A percentile compares a stretch with the other conserved stretches of the same genome.
Conservation (phyloP, 495 filamentous ascomycete species). For the Talaromyces trachyspermus region DNA sequence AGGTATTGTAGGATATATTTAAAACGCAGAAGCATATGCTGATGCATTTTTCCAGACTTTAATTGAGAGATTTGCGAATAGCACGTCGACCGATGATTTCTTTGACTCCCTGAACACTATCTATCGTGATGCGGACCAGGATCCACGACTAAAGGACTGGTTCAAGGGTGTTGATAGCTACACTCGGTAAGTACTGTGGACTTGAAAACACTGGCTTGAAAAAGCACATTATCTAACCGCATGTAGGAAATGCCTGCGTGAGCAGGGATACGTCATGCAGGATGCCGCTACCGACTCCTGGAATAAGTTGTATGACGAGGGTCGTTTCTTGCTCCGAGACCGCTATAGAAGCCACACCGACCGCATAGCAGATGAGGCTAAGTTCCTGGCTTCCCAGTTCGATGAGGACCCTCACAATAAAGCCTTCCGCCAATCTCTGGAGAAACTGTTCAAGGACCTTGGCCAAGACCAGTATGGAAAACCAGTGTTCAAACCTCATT, state of each 20-base stretch:
- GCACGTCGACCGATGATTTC: constrained; percentile 78
- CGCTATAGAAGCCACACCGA: constrained; percentile 85
- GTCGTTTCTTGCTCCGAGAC: constrained; percentile 79
- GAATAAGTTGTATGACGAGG: constrained; percentile 77
- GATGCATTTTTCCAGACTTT: constrained; percentile 58
- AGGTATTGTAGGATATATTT: constrained; percentile 36
- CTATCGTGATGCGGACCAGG: constrained; percentile 84
- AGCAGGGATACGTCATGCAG: constrained; percentile 86
- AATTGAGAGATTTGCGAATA: constrained; percentile 93
- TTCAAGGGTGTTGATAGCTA: constrained; percentile 73
- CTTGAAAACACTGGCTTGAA: background rate
- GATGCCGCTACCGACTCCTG: constrained; percentile 76
- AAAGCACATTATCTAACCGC: background rate
- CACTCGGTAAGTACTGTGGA: constrained; percentile 45
- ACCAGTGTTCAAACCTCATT: constrained; percentile 80
- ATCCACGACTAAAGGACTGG: constrained; percentile 83
- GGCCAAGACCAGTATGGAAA: constrained; percentile 81
- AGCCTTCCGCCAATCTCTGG: constrained; percentile 62
- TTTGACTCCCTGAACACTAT: constrained; percentile 80
- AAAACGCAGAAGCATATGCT: constrained; percentile 27
- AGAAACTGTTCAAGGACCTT: constrained; percentile 82
- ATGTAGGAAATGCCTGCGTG: constrained; percentile 60
- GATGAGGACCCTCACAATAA: constrained; percentile 81
- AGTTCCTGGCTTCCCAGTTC: constrained; percentile 84
- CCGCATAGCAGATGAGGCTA: constrained; percentile 79